A percentile compares a stretch with the other conserved stretches of the same genome.
phyloP scores from a whole-genome alignment of 495 filamentous ascomycete genomes.

The Trichoderma gamsii region DNA sequence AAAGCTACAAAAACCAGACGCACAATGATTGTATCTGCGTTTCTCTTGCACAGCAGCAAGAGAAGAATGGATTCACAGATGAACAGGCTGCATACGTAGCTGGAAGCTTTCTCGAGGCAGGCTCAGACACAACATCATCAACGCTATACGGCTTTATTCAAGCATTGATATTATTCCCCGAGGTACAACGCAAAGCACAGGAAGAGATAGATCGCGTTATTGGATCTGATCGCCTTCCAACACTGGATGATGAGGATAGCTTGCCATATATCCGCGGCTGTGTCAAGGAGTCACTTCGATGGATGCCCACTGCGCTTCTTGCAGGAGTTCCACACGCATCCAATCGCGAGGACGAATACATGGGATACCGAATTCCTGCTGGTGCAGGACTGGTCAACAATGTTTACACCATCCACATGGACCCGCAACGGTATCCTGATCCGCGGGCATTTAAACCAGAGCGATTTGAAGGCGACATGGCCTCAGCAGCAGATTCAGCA shows the following conservation, averaged over 20 bases:
- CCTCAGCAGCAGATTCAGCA: constrained; percentile 29
- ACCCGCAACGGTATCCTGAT: constrained; percentile 30
- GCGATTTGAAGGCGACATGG: constrained; percentile 31
- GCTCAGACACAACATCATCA: constrained; percentile 38
- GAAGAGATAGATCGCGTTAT: constrained; percentile 46
- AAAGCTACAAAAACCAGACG: no score
- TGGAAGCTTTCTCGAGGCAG: constrained; percentile 36
- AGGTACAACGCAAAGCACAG: constrained; percentile 43
- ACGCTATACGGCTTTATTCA: constrained; percentile 36
- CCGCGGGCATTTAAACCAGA: constrained; percentile 44
- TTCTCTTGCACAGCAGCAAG: no score
- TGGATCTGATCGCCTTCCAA: constrained; percentile 37
- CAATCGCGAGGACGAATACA: constrained; percentile 32
- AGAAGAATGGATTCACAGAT: neutral
- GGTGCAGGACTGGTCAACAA: neutral
- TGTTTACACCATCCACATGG: constrained; percentile 22
- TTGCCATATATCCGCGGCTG: constrained; percentile 39
- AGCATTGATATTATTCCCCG: constrained; percentile 42
- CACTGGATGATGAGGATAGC: constrained; percentile 34
- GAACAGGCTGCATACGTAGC: constrained; percentile 28
- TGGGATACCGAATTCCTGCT: constrained; percentile 14
- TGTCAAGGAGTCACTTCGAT: constrained; percentile 46
- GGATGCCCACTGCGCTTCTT: constrained; percentile 42
- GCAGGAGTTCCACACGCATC: constrained; percentile 42
- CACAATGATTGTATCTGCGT: no score